phyloP scores from a whole-genome alignment of 2,329 filamentous ascomycete species.

The Botrytis hyacinthi region DNA sequence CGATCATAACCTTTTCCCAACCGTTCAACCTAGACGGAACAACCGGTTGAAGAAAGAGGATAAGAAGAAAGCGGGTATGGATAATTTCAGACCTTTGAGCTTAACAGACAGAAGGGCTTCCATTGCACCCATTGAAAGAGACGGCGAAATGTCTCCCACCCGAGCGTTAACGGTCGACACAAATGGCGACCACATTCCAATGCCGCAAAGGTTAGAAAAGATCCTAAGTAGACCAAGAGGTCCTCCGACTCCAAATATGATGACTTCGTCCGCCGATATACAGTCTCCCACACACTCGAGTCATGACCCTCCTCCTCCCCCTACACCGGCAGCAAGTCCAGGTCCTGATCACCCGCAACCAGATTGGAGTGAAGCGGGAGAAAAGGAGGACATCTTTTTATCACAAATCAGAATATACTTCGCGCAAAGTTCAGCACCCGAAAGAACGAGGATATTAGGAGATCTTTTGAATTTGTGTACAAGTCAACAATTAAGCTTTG shows the following conservation, averaged over 20 bases:
- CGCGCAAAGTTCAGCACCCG: constrained; percentile 68
- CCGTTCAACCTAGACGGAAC: not conserved
- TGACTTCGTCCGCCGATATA: constrained; percentile 61
- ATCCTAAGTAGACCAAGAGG: constrained; percentile 54
- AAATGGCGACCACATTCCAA: constrained; percentile 40
- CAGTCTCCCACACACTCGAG: constrained; percentile 44
- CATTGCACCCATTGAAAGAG: constrained; percentile 51
- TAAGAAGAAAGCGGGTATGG: constrained; percentile 29
- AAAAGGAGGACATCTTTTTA: constrained; percentile 80
- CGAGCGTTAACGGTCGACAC: constrained; percentile 49
- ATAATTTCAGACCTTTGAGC: constrained; percentile 50
- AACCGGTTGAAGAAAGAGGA: not conserved
- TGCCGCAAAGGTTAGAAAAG: constrained; percentile 51
- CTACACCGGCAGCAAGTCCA: constrained; percentile 64
- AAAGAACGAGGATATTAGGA: constrained; percentile 77
- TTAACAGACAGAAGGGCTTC: constrained; percentile 62
- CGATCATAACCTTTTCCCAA: not conserved
- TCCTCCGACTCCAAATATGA: constrained; percentile 66
- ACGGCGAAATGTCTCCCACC: constrained; percentile 40
- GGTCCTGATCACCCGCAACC: constrained; percentile 59
- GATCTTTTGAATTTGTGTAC: constrained; percentile 93
- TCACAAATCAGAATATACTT: constrained; percentile 79
- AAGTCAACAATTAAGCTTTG: constrained; percentile 91
- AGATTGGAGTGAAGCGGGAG: constrained; percentile 75
- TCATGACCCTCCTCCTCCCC: constrained; percentile 56